These are phyloP conservation scores for Apodospora peruviana DNA, from an alignment of 495 filamentous ascomycete species.

Conservation along the genomic window DNA sequence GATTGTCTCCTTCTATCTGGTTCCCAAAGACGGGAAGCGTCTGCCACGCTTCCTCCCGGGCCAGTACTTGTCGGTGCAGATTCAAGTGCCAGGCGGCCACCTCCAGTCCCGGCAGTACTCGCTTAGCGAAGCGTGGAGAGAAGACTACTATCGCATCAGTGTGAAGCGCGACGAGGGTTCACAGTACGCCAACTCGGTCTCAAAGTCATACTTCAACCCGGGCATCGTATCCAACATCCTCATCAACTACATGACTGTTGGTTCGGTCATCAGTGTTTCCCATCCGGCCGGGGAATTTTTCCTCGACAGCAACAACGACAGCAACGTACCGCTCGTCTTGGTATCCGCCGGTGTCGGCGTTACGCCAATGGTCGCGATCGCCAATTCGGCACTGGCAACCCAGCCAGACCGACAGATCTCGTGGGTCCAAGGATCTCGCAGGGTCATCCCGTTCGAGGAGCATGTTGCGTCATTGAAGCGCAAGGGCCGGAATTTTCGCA, in stretches of 20 bases:
- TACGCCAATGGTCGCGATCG: slow-evolving; percentile 61
- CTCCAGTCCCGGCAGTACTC: slow-evolving; percentile 69
- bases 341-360: slow-evolving; percentile 67
- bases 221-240: slow-evolving; percentile 69
- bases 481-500: slow-evolving; percentile 27
- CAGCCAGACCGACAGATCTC: slow-evolving; percentile 44
- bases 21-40: slow-evolving; percentile 54
- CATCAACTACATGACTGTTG: slow-evolving; percentile 54
- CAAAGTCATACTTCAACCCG: slow-evolving; percentile 35
- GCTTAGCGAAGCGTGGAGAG: slow-evolving; percentile 55
- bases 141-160: slow-evolving; percentile 62
- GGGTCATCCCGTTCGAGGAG: slow-evolving; percentile 43
- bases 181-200: slow-evolving; percentile 34
- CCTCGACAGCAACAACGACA: slow-evolving; percentile 39
- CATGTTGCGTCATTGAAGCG: slow-evolving; percentile 42
- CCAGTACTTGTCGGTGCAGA: slow-evolving; percentile 62
- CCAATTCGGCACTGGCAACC: slow-evolving; percentile 50
- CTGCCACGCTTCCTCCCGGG: slow-evolving; percentile 60
- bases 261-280: slow-evolving; percentile 56
- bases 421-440: slow-evolving; percentile 58
- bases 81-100: slow-evolving; percentile 51
- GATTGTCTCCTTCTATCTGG: slow-evolving; percentile 67
- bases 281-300: slow-evolving; percentile 70
- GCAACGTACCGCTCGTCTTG: slow-evolving; percentile 51
- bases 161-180: slow-evolving; percentile 61